Evolutionary conservation across 179 eudicot genomes (phyloP).

Genomic region (Spinacia oleracea): DNA sequence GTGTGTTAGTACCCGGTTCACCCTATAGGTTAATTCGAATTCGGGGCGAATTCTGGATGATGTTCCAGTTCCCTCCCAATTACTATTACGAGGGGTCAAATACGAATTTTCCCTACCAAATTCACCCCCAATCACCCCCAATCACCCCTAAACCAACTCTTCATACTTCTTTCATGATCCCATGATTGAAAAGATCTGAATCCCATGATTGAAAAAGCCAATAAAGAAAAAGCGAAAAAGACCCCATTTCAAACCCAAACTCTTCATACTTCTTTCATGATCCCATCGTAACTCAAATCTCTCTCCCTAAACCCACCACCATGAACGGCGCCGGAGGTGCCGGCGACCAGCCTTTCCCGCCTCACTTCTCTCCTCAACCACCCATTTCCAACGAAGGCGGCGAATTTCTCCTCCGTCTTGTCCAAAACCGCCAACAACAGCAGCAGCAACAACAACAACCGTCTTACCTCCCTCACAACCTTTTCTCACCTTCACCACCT

Average conservation of each 20-base stretch:
- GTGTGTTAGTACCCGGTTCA: no score
- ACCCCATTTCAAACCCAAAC: not conserved
- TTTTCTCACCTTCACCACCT: not conserved
- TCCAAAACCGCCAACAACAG: constrained; percentile 27
- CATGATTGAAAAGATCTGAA: no score
- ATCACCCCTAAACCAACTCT: no score
- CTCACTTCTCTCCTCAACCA: constrained; percentile 4
- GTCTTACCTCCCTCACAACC: constrained; percentile 9
- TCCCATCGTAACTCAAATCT: constrained; percentile 8
- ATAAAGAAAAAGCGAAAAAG: not conserved
- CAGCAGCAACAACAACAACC: constrained; percentile 13
- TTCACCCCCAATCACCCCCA: no score
- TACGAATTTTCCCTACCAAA: no score
- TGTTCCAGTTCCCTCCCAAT: no score
- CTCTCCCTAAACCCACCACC: constrained; percentile 20
- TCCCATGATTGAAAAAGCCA: not conserved
- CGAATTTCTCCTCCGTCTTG: constrained; percentile 37
- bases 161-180: no score
- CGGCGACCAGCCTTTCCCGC: not conserved
- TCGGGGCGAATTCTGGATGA: no score
- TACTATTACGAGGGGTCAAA: no score
- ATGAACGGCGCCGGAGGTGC: constrained; percentile 60
- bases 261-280: not conserved
- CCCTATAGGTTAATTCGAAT: no score
- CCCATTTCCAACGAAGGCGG: constrained; percentile 28